Conservation (phyloP, 2,329 filamentous ascomycete genomes). For the Diaporthe ampelina region DNA sequence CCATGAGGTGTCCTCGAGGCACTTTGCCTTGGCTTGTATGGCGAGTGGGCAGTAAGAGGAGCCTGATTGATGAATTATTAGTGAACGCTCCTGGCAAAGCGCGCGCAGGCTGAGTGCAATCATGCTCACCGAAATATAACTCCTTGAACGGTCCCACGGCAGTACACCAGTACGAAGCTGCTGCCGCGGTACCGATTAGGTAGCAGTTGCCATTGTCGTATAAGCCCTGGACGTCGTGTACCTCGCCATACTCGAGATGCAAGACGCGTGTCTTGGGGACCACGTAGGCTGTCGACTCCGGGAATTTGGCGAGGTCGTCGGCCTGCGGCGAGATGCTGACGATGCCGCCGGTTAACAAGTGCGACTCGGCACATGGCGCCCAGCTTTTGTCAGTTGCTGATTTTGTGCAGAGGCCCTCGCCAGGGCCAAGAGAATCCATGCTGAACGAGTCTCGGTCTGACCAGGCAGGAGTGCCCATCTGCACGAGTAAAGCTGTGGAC, state of each 20-base stretch:
- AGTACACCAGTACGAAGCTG: conserved; percentile 34
- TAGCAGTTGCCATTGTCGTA: conserved; percentile 29
- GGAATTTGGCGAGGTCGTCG: conserved; percentile 20
- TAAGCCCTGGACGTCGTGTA: conserved; percentile 24
- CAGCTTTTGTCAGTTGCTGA: conserved; percentile 24
- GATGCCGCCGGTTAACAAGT: conserved; percentile 27
- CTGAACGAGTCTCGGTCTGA: conserved; percentile 27
- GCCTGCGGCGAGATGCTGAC: conserved; percentile 30
- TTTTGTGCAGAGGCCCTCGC: conserved; percentile 23
- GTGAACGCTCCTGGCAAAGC: neutral
- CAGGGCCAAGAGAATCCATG: conserved; percentile 25
- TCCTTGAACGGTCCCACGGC: conserved; percentile 7
- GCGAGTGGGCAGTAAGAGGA: conserved; percentile 35
- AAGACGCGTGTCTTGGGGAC: conserved; percentile 27
- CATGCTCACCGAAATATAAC: conserved; percentile 27
- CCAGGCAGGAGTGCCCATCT: conserved; percentile 34
- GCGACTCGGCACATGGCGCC: conserved; percentile 31
- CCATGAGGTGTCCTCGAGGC: conserved; percentile 32
- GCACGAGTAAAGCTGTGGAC: conserved; percentile 26
- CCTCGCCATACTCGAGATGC: conserved; percentile 34
- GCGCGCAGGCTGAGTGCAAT: too few species aligned
- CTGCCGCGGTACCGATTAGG: conserved; percentile 15
- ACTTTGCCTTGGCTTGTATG: conserved; percentile 9
- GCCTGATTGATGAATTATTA: neutral
- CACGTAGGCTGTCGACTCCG: conserved; percentile 30